Base-by-base conservation (phyloP, 2,329 filamentous ascomycete species). In the Pseudogymnoascus sp. region DNA sequence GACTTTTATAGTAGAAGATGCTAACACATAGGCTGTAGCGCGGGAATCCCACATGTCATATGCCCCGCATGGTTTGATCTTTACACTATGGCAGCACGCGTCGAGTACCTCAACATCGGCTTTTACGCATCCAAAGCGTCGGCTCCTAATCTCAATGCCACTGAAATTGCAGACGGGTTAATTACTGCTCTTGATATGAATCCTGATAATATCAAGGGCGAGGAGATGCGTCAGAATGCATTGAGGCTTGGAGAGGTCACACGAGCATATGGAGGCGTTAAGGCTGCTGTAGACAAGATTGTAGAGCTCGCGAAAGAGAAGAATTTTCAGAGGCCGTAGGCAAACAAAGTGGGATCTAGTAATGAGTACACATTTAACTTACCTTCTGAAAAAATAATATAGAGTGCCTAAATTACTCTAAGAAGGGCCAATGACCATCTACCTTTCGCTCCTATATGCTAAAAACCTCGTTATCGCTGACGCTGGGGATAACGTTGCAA, bases 401-500 rank as follows among this genome's bases (percentile, higher is more conserved):
- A n/a, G n/a, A n/a, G n/a, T n/a, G n/a, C n/a, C n/a, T n/a, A n/a
- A n/a, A n/a, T n/a, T n/a, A n/a, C n/a, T n/a, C n/a, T n/a, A n/a
- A n/a, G n/a, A n/a, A n/a, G n/a, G n/a, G n/a, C n/a, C n/a, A n/a
- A n/a, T n/a, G n/a, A n/a, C n/a, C n/a, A n/a, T n/a, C n/a, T n/a
- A n/a, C n/a, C n/a, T n/a, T n/a, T n/a, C n/a, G n/a, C n/a, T n/a
- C n/a, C n/a, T n/a, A n/a, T n/a, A n/a, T n/a, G n/a, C n/a, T n/a
- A n/a, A n/a, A n/a, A n/a, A n/a, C n/a, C n/a, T n/a, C 86, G 61
- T 85, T 87, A 66, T 97, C 91, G 65, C 88, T 95, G 38, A 97
- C 91, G 62, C 90, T 93, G 1, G 94, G 93, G 61, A 99, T 93
- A 25, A 95, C 82, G 72, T 99, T 99, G 71, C 87, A 90, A 75